phyloP scores from a whole-genome alignment of 2,329 filamentous ascomycete species.

The Metarhizium guizhouense region DNA sequence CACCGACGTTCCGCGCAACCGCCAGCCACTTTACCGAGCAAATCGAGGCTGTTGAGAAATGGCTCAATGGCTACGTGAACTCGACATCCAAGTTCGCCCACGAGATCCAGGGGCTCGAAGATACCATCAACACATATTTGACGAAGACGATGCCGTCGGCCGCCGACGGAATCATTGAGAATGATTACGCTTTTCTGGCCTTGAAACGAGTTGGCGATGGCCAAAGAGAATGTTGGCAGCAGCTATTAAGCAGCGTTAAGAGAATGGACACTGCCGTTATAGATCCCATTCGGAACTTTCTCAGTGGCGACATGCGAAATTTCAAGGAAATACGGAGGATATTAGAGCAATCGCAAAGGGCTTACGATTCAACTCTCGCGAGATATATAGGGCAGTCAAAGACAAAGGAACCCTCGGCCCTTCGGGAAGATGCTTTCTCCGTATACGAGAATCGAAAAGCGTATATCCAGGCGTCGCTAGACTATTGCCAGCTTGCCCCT shows the following conservation, averaged over 20 bases:
- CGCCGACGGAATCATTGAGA: constrained; percentile 80
- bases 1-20: constrained; percentile 86
- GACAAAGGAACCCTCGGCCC: constrained; percentile 82
- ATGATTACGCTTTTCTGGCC: constrained; percentile 87
- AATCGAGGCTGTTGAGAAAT: constrained; percentile 82
- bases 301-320: constrained; percentile 67
- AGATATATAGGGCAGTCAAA: constrained; percentile 82
- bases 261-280: constrained; percentile 68
- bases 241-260: constrained; percentile 63
- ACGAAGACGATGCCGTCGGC: constrained; percentile 66
- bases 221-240: constrained; percentile 78
- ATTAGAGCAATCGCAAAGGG: constrained; percentile 73
- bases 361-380: constrained; percentile 71
- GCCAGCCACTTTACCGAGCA: constrained; percentile 84
- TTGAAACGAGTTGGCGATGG: constrained; percentile 80
- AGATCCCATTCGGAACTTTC: constrained; percentile 73
- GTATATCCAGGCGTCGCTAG: constrained; percentile 87
- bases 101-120: constrained; percentile 66
- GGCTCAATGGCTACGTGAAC: constrained; percentile 61
- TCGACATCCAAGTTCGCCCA: constrained; percentile 47
- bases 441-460: constrained; percentile 85
- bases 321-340: constrained; percentile 78
- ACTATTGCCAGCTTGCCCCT: constrained; percentile 82
- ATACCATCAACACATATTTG: constrained; percentile 68
- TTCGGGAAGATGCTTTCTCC: constrained; percentile 92